Base-by-base conservation (phyloP, 2,329 filamentous ascomycete genomes). In the Penicillium sp. region DNA sequence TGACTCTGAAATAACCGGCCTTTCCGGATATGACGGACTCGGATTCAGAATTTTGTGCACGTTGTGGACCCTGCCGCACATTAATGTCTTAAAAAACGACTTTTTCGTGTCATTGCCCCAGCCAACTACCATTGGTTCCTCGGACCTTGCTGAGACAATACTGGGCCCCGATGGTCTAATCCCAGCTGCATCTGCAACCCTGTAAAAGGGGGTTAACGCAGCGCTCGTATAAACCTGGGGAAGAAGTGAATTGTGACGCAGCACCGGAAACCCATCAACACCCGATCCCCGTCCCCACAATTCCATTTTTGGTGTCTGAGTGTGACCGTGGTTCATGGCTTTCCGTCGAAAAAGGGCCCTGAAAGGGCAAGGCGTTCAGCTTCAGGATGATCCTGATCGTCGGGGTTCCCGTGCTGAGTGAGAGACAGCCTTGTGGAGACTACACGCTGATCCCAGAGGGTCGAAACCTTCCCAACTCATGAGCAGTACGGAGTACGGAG, bases 41-140 rank as follows among this genome's bases (percentile, higher is more conserved):
- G 24, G 24, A 27, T 6, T 27, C 24, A 27, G 18, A 34, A 14
- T 13, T 36, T 36, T 36, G 34, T 36, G 34, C 34, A 36, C 6
- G 34, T 27, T 27, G 51, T 50, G 52, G 47, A 54, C 52, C 52
- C 52, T 54, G 51, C 14, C 44, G 31, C 31, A 40, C 5, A 18
- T n/a, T 47, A 34, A 54, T 54, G 38, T 46, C 11, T 49, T 18
- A 31, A 16, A 5, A n/a, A 14, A 44, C 29, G 44, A 14, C 5
- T 36, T 36, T 36, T 36, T 36, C 2, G 34, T 7, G 34, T 13
- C 34, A 6, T 36, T n/a, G 34, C 34, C 34, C 3, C 18, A 18
- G 18, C 34, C 34, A 6, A 36, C 7, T 18, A n/a, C 18, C 36
- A 13, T 42, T 42, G 22, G 5, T 36, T 13, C 34, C 34, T 36